Evolutionary conservation across 2,329 filamentous ascomycete species (phyloP).

Genomic region (Microdochium bolleyi): DNA sequence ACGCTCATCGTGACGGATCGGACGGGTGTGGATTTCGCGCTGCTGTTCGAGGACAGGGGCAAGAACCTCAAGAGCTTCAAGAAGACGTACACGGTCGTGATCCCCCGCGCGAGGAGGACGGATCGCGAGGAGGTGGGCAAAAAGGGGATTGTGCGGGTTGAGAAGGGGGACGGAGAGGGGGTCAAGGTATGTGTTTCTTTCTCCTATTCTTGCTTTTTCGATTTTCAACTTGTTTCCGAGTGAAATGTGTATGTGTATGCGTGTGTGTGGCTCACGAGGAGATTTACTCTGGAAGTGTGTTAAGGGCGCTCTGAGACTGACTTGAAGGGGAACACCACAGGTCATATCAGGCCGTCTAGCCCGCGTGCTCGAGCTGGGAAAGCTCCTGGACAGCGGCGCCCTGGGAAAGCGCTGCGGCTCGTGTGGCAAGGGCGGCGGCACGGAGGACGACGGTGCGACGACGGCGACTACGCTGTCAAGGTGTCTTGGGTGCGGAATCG

Average conservation of each 20-base stretch:
- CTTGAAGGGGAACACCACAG: constrained; percentile 1
- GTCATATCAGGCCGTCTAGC: constrained; percentile 14
- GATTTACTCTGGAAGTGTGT: no score
- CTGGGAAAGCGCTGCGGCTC: constrained; percentile 12
- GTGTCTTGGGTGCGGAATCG: constrained; percentile 34
- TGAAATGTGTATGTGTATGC: no score
- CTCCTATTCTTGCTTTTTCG: background rate
- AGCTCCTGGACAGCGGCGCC: constrained; percentile 1
- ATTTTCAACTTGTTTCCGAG: background rate
- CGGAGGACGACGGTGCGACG: no score
- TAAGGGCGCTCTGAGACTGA: no score
- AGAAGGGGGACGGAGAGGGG: constrained; percentile 17
- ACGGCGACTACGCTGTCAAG: constrained; percentile 25
- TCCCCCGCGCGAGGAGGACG: constrained; percentile 25
- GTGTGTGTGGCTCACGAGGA: no score
- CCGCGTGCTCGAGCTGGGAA: constrained; percentile 14
- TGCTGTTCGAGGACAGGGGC: constrained; percentile 33
- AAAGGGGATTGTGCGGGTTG: constrained; percentile 28
- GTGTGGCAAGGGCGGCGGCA: constrained; percentile 12
- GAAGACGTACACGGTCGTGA: constrained; percentile 28
- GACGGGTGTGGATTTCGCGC: constrained; percentile 29
- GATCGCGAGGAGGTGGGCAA: constrained; percentile 24
- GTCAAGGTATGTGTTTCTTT: constrained; percentile 18
- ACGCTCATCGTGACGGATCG: constrained; percentile 37
- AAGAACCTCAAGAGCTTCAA: constrained; percentile 26